Evolutionary conservation across 495 filamentous ascomycete species (phyloP).

Genomic region (Trichoderma reesei): DNA sequence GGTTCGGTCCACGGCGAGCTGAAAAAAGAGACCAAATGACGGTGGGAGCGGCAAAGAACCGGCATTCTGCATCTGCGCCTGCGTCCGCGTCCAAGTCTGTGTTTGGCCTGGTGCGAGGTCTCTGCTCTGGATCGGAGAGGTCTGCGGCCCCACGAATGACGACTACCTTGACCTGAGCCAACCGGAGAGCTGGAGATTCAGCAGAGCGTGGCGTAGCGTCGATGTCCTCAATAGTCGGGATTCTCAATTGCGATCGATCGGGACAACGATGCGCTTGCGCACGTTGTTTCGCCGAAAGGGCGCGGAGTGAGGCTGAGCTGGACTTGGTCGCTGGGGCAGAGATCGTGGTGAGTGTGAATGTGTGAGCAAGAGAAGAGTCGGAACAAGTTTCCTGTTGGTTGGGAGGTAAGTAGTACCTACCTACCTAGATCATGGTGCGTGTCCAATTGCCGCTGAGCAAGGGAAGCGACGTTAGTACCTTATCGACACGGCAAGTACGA

Average conservation of each 20-base stretch:
- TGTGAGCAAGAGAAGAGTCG: not conserved
- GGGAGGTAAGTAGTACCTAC: too few species aligned
- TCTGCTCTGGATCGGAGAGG: not conserved
- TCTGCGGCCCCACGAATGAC: not conserved
- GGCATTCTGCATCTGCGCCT: not conserved
- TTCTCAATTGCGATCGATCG: not conserved
- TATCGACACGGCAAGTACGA: too few species aligned
- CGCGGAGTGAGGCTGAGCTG: not conserved
- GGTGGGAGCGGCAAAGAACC: not conserved
- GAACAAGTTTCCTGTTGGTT: too few species aligned
- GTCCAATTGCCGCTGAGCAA: too few species aligned
- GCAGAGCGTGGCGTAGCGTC: not conserved
- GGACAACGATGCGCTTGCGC: constrained; percentile 1
- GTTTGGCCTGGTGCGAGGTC: too few species aligned
- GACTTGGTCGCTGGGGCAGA: not conserved
- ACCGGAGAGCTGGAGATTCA: not conserved
- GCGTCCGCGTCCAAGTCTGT: not conserved
- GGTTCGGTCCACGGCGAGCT: not conserved
- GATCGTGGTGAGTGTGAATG: not conserved
- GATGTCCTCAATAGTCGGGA: not conserved
- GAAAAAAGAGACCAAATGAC: not conserved
- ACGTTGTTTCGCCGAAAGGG: not conserved
- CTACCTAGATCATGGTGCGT: too few species aligned
- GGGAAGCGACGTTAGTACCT: too few species aligned
- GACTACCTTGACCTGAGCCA: not conserved